Percentiles rank a stretch among this genome's conserved stretches.
phyloP scores from a whole-genome alignment of 2,329 filamentous ascomycete species.

The Rhynchosporium secalis region DNA sequence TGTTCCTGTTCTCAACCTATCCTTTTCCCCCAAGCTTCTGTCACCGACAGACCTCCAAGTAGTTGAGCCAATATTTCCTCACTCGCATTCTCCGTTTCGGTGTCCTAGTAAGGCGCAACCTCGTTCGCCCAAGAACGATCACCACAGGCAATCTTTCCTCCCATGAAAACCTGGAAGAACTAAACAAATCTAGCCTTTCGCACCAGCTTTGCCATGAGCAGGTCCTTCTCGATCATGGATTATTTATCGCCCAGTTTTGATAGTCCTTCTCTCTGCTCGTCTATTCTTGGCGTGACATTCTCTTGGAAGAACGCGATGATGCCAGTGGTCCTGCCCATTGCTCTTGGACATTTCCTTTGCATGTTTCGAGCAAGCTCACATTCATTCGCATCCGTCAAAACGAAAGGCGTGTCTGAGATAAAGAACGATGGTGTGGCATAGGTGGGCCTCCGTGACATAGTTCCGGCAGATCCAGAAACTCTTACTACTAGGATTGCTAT shows the following conservation, averaged over 20 bases:
- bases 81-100: no score
- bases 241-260: neutral
- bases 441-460: neutral
- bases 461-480: neutral
- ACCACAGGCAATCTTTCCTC: neutral
- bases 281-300: neutral
- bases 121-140: neutral
- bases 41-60: neutral
- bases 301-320: neutral
- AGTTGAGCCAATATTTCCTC: neutral
- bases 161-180: neutral
- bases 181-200: neutral
- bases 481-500: neutral
- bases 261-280: neutral
- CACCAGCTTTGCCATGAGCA: neutral
- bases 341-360: neutral
- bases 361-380: neutral
- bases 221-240: neutral
- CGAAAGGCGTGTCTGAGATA: neutral
- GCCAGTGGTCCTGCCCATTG: conserved; percentile 4
- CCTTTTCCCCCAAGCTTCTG: neutral
- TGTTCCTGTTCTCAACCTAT: neutral
- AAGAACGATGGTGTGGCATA: neutral
- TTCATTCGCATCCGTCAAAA: neutral
- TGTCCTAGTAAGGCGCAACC: neutral